These are phyloP conservation scores for Lachnellula arida DNA, from an alignment of 2,329 filamentous ascomycete species.

Conservation along the genomic window DNA sequence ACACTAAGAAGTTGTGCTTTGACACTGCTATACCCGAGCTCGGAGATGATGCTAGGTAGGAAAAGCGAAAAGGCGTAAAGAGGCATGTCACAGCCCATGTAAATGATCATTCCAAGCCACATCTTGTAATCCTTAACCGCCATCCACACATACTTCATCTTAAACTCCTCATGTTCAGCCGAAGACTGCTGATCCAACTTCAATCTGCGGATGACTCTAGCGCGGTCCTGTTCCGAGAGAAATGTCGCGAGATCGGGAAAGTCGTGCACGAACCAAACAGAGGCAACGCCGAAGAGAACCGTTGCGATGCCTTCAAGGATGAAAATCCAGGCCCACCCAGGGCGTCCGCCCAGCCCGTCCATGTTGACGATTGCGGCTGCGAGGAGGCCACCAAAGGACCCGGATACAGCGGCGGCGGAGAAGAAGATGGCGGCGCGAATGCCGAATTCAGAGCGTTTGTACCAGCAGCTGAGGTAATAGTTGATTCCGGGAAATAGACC, in stretches of 20 bases:
- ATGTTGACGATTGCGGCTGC: conserved; percentile 68
- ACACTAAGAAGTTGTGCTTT: conserved; percentile 66
- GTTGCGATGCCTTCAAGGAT: conserved; percentile 53
- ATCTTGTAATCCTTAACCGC: conserved; percentile 79
- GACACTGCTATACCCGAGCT: conserved; percentile 47
- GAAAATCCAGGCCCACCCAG: conserved; percentile 63
- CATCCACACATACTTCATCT: conserved; percentile 64
- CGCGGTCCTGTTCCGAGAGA: conserved; percentile 61
- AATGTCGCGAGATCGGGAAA: conserved; percentile 56
- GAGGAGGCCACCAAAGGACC: conserved; percentile 71
- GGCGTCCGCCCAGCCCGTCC: conserved; percentile 54
- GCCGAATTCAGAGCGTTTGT: conserved; percentile 72
- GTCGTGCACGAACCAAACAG: conserved; percentile 19
- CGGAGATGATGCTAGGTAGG: conserved; percentile 68
- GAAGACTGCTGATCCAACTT: conserved; percentile 65
- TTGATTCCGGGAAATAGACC: conserved; percentile 73
- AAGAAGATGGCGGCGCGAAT: conserved; percentile 81
- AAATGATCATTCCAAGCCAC: conserved; percentile 66
- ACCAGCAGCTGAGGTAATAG: conserved; percentile 83
- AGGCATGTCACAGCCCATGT: conserved; percentile 68
- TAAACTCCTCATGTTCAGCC: conserved; percentile 61
- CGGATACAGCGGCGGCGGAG: conserved; percentile 73
- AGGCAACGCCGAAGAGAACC: conserved; percentile 33
- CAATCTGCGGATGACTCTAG: conserved; percentile 65
- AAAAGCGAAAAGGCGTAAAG: conserved; percentile 74